phyloP scores from a whole-genome alignment of 306 rosid genomes.

The Medicago arabica region DNA sequence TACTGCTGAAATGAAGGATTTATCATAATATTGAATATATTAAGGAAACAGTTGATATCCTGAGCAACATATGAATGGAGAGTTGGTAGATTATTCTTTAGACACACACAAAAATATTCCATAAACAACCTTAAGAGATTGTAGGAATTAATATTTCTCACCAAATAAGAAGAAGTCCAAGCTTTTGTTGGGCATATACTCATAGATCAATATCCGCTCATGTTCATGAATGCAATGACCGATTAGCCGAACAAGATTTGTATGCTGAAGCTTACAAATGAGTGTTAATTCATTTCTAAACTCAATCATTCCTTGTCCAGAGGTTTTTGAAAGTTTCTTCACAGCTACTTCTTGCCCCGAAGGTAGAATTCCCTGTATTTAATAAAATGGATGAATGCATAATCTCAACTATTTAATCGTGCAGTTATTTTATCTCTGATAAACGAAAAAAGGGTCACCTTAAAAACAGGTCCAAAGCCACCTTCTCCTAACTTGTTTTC shows the following conservation, averaged over 20 bases:
- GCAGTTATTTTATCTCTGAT: not conserved
- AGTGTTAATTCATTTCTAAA: slow-evolving; percentile 47
- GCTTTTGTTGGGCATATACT: slow-evolving; percentile 47
- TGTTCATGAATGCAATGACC: slow-evolving; percentile 43
- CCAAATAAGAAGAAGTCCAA: slow-evolving; percentile 48
- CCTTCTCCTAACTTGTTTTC: slow-evolving; percentile 45
- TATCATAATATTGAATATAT: no score
- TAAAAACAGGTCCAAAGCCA: slow-evolving; percentile 51
- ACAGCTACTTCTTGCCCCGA: slow-evolving; percentile 44
- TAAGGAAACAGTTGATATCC: no score
- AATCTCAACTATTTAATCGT: not conserved
- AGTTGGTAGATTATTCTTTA: no score
- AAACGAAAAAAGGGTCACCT: slow-evolving; percentile 23
- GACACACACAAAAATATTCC: no score
- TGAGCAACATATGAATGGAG: no score
- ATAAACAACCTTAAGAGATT: not conserved
- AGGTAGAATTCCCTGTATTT: slow-evolving; percentile 36
- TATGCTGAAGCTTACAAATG: slow-evolving; percentile 47
- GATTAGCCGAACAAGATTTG: slow-evolving; percentile 37
- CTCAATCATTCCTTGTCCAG: slow-evolving; percentile 37
- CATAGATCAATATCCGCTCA: slow-evolving; percentile 43
- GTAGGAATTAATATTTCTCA: slow-evolving; percentile 15
- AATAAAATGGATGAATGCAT: not conserved
- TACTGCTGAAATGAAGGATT: no score
- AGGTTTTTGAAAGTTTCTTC: slow-evolving; percentile 47